Conservation (phyloP, 139 green algal genomes). For the Tetradesmus obliquus region DNA sequence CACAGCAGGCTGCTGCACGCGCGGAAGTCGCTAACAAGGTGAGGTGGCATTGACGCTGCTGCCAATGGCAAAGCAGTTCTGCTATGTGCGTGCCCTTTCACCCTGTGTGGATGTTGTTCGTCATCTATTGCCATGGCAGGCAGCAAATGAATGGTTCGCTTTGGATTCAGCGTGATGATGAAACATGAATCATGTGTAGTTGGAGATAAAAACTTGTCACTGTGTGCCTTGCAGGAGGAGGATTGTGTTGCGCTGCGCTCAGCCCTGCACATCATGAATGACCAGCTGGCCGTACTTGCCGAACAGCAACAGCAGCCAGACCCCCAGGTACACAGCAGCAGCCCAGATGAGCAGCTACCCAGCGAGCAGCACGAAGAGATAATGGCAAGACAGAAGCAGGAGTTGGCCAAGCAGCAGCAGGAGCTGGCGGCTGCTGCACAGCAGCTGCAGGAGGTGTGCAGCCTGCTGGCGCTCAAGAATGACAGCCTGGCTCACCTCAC, state of each 20-base stretch:
- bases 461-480: constrained; percentile 3
- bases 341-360: neutral
- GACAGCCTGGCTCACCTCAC: neutral
- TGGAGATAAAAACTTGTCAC: neutral
- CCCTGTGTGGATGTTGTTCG: too few relatives aligned
- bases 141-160: too few relatives aligned
- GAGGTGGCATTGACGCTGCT: neutral
- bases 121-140: too few relatives aligned
- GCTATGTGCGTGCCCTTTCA: too few relatives aligned
- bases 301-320: neutral
- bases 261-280: neutral
- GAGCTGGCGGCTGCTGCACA: constrained; percentile 12
- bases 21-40: neutral
- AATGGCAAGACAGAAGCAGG: neutral
- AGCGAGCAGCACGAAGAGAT: constrained; percentile 2
- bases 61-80: too few relatives aligned
- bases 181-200: too few relatives aligned
- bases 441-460: neutral
- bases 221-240: neutral
- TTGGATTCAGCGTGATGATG: too few relatives aligned
- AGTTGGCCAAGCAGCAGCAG: constrained; percentile 8
- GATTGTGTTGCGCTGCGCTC: neutral
- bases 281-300: neutral
- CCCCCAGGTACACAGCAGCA: neutral
- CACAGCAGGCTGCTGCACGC: neutral